Evolutionary conservation across 2,329 filamentous ascomycete species (phyloP), one percentile per base, ranked within the genome.

Genomic region (Colletotrichum liaoningense): DNA sequence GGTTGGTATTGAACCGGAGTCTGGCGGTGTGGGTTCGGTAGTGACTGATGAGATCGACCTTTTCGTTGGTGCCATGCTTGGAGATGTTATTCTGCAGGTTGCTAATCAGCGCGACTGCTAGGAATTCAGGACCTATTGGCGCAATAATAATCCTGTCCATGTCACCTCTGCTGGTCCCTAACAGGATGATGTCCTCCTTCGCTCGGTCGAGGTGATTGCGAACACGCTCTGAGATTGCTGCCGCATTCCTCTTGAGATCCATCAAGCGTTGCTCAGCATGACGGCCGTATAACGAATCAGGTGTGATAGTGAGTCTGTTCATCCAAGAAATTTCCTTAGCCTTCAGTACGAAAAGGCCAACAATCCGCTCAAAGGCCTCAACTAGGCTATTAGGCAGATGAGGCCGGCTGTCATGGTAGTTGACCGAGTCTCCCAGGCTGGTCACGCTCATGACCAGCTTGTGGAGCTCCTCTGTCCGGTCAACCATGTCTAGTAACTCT

Each of bases 131-230:
- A 1, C 75, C 64, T 14, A 75, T 42, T 16, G 58, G 66, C 1
- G 66, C 66, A 5, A 63, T 69, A 33, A 63, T 56, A 24, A 63
- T 63, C 4, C 49, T 63, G 7, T 69, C 70, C 33, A 72, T 58
- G 16, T 73, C 69, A 2, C 69, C 58, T 19, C 59, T 62, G 4
- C 69, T 76, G 24, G 64, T 73, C 7, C 68, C 67, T 5, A 75
- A 33, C 4, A 78, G 56, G 52, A 77, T 73, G 16, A 78, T 69
- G 58, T 77, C 77, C 54, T 74, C 66, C 42, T 71, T 74, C 26
- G 76, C 76, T 30, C 69, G 55, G 49, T 70, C 30, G 3, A 77
- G 73, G n/a, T 42, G 35, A 52, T 46, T 52, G 35, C 64, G 52
- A 19, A 26, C 22, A 19, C 19, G 55, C 62, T 46, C 49, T 42